phyloP scores from a whole-genome alignment of 768 basidiomycete genomes.

The Hydnomerulius pinastri region DNA sequence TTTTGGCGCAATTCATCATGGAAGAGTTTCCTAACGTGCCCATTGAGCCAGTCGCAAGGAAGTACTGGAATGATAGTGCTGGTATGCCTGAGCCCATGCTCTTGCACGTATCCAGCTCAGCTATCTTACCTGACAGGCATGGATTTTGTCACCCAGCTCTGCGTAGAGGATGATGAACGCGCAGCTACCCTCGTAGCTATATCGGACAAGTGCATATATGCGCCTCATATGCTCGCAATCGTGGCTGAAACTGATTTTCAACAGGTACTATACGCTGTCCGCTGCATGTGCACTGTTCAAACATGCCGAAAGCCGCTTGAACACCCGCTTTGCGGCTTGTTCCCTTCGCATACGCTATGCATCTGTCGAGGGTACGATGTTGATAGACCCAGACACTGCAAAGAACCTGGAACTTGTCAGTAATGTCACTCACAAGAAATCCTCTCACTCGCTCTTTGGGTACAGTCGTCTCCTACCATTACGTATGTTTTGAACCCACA shows the following conservation, averaged over 20 bases:
- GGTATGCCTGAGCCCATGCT: conserved; percentile 44
- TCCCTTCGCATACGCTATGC: conserved; percentile 77
- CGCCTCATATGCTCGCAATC: neutral
- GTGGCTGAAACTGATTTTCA: conserved; percentile 6
- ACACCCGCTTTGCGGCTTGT: conserved; percentile 65
- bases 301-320: conserved; percentile 69
- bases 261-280: conserved; percentile 86
- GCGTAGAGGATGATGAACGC: conserved; percentile 78
- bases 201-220: conserved; percentile 71
- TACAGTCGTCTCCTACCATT: conserved; percentile 25
- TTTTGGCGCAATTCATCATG: conserved; percentile 70
- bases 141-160: conserved; percentile 76
- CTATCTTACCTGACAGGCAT: conserved; percentile 49
- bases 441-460: conserved; percentile 80
- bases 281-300: conserved; percentile 88
- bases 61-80: conserved; percentile 83
- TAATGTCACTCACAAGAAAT: conserved; percentile 69
- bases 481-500: neutral
- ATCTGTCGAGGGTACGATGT: conserved; percentile 88
- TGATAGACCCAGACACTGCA: conserved; percentile 90
- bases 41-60: conserved; percentile 71
- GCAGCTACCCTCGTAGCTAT: conserved; percentile 78
- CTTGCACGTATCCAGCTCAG: neutral
- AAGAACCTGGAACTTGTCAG: conserved; percentile 87
- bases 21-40: conserved; percentile 73